phyloP scores from a whole-genome alignment of 2,329 filamentous ascomycete genomes.

The Boeremia exigua region DNA sequence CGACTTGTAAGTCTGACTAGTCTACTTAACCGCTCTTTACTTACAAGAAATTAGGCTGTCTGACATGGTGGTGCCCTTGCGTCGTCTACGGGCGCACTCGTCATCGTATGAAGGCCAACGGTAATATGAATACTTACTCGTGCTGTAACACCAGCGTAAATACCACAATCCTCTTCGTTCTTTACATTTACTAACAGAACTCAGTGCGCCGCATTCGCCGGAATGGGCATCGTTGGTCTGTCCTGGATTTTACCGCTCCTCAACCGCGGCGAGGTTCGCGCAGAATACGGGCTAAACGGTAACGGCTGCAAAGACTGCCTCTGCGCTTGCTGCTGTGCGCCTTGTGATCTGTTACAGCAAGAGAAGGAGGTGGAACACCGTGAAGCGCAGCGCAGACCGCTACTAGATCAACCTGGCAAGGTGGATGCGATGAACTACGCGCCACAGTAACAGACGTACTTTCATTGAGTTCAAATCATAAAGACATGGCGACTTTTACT shows the following conservation, averaged over 20 bases:
- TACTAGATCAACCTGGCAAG: constrained; percentile 30
- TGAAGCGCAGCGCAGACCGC: constrained; percentile 23
- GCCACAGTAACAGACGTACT: constrained; percentile 22
- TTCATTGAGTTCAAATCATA: neutral
- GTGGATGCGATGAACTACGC: constrained; percentile 32
- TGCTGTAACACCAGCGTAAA: constrained; percentile 37
- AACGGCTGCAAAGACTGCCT: constrained; percentile 43
- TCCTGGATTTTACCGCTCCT: constrained; percentile 42
- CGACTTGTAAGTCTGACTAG: constrained; percentile 30
- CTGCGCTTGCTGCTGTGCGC: constrained; percentile 43
- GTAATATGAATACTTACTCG: constrained; percentile 36
- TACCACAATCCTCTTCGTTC: neutral
- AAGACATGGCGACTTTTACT: too few relatives aligned
- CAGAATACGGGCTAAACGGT: constrained; percentile 40
- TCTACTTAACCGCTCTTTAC: neutral
- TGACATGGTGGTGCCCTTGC: constrained; percentile 45
- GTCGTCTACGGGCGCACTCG: constrained; percentile 40
- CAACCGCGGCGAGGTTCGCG: constrained; percentile 40
- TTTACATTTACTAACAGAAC: constrained; percentile 7
- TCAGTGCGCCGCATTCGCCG: constrained; percentile 37
- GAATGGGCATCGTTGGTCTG: constrained; percentile 32
- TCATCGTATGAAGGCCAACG: constrained; percentile 37
- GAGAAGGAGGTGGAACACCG: constrained; percentile 40
- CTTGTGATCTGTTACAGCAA: constrained; percentile 44
- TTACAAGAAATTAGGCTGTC: constrained; percentile 29